Percentiles rank a stretch among this genome's conserved stretches.
Evolutionary conservation across 306 rosid species (phyloP).

Genomic region (Cucurbita ficifolia): DNA sequence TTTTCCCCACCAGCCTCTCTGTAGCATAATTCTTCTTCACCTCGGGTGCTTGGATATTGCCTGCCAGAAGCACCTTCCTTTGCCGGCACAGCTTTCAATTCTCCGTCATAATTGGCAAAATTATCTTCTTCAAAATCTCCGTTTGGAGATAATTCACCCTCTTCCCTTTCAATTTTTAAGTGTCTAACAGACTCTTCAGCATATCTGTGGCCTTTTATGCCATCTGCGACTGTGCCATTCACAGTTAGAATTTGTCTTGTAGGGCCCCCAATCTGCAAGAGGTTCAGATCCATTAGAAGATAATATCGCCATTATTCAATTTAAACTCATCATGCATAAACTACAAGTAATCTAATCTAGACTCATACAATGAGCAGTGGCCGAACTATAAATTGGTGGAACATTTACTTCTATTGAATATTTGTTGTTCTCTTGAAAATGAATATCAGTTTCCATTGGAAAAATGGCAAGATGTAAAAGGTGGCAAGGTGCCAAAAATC

Average conservation of each 20-base stretch:
- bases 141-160: slow-evolving; percentile 95
- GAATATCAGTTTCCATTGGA: background rate
- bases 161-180: slow-evolving; percentile 82
- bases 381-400: background rate
- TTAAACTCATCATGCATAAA: background rate
- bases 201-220: slow-evolving; percentile 28
- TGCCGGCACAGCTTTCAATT: slow-evolving; percentile 32
- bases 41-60: slow-evolving; percentile 47
- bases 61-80: slow-evolving; percentile 34
- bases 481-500: background rate
- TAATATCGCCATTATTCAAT: slow-evolving; percentile 1
- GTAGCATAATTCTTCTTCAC: slow-evolving; percentile 40
- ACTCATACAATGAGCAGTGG: background rate
- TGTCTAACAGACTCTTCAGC: slow-evolving; percentile 54
- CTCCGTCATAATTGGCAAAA: slow-evolving; percentile 50
- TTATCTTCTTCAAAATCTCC: slow-evolving; percentile 96
- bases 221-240: slow-evolving; percentile 45
- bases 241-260: slow-evolving; percentile 42
- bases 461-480: background rate
- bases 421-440: background rate
- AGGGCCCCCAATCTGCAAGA: slow-evolving; percentile 57
- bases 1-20: slow-evolving; percentile 76
- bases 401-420: background rate
- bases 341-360: background rate
- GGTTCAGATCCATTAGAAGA: slow-evolving; percentile 6